Evolutionary conservation across 371 early-diverging fungal species (phyloP), one percentile per base, ranked within the genome.

Genomic region (Umbelopsis sp.): DNA sequence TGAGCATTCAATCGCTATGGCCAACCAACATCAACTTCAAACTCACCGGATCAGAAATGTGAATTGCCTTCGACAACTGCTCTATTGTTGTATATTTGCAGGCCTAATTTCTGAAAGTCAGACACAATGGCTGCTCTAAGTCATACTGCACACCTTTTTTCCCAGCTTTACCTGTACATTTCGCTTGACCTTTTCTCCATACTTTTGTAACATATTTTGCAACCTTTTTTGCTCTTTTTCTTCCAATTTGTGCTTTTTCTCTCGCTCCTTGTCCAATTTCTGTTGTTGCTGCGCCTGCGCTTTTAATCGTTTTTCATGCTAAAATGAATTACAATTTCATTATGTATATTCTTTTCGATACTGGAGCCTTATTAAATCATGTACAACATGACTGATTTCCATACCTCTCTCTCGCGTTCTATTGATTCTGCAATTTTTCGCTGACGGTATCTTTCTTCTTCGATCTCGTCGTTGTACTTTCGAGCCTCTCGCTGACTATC

Each of bases 351-450:
- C 41, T 41, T 41, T 20, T 14, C 29, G 1, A 51, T 25, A 51
- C 29, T 18, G 18, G 35, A 7, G 12, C 0, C 2, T 1, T 25
- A 32, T 18, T 18, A 44, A 24, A 14, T 12, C 29, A 29, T 64
- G 0, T 25, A 66, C 4, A 8, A 45, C 22, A n/a, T 20, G 12
- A 1, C 0, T 16, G 29, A 29, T 29, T 29, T 29, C 29, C 29
- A 29, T 70, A 74, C 77, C 72, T 82, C 82, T 50, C 78, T 74
- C 12, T 72, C 73, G 46, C 73, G 68, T 51, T 70, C 69, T 25
- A 78, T 75, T 0, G 78, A 74, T 50, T 82, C 76, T 53, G 76
- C 80, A 11, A 76, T 51, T 51, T 80, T 78, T 32, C 64, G 71
- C 10, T 72, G 74, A 69, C 68, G 48, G 67, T 74, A 80, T 41